Conservation (phyloP, 2,329 filamentous ascomycete species). For the Shiraia sp. region DNA sequence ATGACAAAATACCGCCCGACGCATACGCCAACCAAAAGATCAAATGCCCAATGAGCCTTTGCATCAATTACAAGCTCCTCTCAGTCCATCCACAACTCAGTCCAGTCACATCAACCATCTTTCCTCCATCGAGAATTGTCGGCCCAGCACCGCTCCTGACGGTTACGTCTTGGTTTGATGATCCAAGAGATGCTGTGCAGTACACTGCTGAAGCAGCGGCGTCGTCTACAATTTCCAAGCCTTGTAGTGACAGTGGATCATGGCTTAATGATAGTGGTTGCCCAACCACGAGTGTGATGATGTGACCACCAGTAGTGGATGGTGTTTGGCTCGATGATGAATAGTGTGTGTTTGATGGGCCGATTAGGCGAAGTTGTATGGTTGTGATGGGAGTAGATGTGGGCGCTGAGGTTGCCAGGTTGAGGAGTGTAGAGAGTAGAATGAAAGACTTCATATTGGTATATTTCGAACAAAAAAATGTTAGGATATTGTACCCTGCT, state of each 20-base stretch:
- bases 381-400: constrained; percentile 6
- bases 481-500: not conserved
- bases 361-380: constrained; percentile 15
- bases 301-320: constrained; percentile 8
- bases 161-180: constrained; percentile 6
- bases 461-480: not conserved
- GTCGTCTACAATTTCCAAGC: constrained; percentile 15
- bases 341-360: constrained; percentile 9
- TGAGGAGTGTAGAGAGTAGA: constrained; percentile 6
- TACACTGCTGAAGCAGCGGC: constrained; percentile 11
- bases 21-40: not conserved
- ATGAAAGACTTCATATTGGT: constrained; percentile 8
- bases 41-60: not conserved
- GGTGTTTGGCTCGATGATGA: constrained; percentile 8
- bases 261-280: constrained; percentile 20
- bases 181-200: constrained; percentile 14
- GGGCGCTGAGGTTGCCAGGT: constrained; percentile 7
- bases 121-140: constrained; percentile 12
- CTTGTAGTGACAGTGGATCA: constrained; percentile 18
- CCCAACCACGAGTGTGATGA: constrained; percentile 20
- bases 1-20: not conserved
- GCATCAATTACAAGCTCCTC: not conserved
- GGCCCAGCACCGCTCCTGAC: constrained; percentile 13
- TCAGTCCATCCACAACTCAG: constrained; percentile 9
- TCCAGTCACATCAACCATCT: constrained; percentile 17